Conservation (phyloP, 306 rosid genomes). For the Trichosanthes truncata region DNA sequence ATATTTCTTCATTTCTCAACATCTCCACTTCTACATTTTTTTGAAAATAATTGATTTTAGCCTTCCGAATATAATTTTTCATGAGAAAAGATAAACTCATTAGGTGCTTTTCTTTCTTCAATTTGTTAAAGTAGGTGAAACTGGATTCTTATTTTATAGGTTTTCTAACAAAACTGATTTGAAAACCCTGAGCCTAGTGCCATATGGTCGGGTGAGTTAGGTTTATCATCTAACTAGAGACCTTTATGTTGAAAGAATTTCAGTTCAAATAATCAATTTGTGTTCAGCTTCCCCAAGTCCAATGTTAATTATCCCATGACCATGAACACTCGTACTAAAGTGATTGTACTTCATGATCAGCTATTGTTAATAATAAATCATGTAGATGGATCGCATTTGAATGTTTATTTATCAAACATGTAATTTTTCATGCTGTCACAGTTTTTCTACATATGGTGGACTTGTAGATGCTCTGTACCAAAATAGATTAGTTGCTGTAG, state of each 20-base stretch:
- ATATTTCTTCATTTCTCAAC: background rate
- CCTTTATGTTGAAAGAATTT: background rate
- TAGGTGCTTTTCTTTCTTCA: background rate
- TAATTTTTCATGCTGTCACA: background rate
- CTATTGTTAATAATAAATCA: background rate
- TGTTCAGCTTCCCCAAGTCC: background rate
- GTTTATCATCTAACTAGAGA: background rate
- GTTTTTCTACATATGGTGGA: background rate
- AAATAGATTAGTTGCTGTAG: background rate
- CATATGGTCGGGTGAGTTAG: background rate
- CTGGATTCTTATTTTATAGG: background rate
- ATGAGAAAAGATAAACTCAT: background rate
- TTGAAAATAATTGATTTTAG: background rate
- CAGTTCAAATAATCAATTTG: background rate
- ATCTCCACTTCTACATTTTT: background rate
- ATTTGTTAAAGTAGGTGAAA: background rate
- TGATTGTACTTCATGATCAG: background rate
- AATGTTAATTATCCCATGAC: background rate
- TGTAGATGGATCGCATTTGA: background rate
- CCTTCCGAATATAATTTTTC: background rate
- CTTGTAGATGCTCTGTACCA: background rate
- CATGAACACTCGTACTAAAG: background rate
- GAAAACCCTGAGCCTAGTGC: background rate
- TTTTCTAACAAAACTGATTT: background rate
- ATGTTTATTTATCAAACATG: background rate